A percentile compares a stretch with the other conserved stretches of the same genome.
Evolutionary conservation across 1,139 yeast species (phyloP).

Genomic region (Yamadazyma sp.): DNA sequence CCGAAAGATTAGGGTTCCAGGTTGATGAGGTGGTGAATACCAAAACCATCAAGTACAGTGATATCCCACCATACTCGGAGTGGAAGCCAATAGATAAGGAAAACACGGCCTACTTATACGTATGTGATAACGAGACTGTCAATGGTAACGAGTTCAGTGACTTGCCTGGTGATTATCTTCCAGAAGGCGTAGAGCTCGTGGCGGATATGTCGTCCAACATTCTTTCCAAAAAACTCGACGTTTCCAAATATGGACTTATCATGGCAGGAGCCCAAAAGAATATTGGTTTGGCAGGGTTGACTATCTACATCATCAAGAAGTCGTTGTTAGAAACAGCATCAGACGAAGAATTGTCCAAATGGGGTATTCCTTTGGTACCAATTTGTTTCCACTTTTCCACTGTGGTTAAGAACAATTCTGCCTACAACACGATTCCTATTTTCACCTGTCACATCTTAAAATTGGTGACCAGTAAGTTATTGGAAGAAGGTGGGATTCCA

Average conservation of each 20-base stretch:
- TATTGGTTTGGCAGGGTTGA: slow-evolving; percentile 93
- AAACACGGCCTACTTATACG: slow-evolving; percentile 78
- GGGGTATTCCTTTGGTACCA: slow-evolving; percentile 76
- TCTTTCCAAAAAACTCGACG: slow-evolving; percentile 76
- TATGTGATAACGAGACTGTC: slow-evolving; percentile 96
- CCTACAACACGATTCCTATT: slow-evolving; percentile 93
- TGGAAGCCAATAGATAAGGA: slow-evolving; percentile 54
- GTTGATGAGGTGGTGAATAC: slow-evolving; percentile 70
- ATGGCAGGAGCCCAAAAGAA: slow-evolving; percentile 98
- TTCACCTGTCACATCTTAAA: slow-evolving; percentile 85
- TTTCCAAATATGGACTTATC: slow-evolving; percentile 80
- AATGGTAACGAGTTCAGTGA: slow-evolving; percentile 83
- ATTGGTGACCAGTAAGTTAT: slow-evolving; percentile 66
- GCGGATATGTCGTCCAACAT: slow-evolving; percentile 96
- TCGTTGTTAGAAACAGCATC: slow-evolving; percentile 65
- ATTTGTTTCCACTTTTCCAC: slow-evolving; percentile 87
- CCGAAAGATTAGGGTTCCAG: slow-evolving; percentile 76
- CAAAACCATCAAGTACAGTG: slow-evolving; percentile 61
- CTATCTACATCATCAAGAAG: slow-evolving; percentile 87
- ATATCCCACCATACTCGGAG: slow-evolving; percentile 64
- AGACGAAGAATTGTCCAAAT: slow-evolving; percentile 57
- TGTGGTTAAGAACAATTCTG: slow-evolving; percentile 83
- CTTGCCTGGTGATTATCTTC: slow-evolving; percentile 54
- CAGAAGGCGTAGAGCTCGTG: slow-evolving; percentile 73
- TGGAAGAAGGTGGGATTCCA: slow-evolving; percentile 57